A percentile compares a stretch with the other conserved stretches of the same genome.
Evolutionary conservation across 2,329 filamentous ascomycete species (phyloP).

Genomic region (Fusarium floridanum): DNA sequence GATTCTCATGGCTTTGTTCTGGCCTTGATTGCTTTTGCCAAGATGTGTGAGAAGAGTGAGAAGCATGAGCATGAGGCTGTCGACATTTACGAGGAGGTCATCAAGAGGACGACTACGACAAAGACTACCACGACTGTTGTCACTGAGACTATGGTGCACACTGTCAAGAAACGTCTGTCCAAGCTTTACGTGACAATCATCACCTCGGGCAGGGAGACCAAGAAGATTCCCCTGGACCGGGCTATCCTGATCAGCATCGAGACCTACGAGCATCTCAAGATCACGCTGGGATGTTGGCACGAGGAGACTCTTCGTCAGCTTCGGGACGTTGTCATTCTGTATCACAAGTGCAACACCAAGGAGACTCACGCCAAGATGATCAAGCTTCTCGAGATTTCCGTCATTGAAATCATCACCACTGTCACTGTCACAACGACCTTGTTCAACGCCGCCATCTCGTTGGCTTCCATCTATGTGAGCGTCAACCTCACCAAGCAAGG

Average conservation of each 20-base stretch:
- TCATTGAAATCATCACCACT: slow-evolving; percentile 56
- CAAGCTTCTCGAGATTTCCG: slow-evolving; percentile 54
- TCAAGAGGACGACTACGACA: slow-evolving; percentile 53
- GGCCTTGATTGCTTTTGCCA: slow-evolving; percentile 56
- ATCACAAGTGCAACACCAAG: slow-evolving; percentile 54
- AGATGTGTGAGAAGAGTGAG: slow-evolving; percentile 60
- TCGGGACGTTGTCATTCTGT: slow-evolving; percentile 57
- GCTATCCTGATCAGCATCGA: slow-evolving; percentile 54
- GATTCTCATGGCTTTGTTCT: slow-evolving; percentile 46
- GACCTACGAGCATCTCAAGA: slow-evolving; percentile 57
- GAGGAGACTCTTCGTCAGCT: slow-evolving; percentile 59
- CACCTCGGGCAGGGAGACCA: slow-evolving; percentile 53
- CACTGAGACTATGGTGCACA: slow-evolving; percentile 45
- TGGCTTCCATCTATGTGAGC: slow-evolving; percentile 60
- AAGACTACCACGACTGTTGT: slow-evolving; percentile 49
- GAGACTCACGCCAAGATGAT: slow-evolving; percentile 55
- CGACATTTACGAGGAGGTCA: slow-evolving; percentile 59
- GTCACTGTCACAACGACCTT: slow-evolving; percentile 58
- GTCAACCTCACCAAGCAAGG: slow-evolving; percentile 56
- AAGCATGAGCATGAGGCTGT: slow-evolving; percentile 60
- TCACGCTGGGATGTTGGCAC: slow-evolving; percentile 60
- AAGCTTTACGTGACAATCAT: slow-evolving; percentile 58
- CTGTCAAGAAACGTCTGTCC: slow-evolving; percentile 63
- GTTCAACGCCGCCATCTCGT: slow-evolving; percentile 61
- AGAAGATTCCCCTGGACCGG: slow-evolving; percentile 51